A percentile compares a stretch with the other conserved stretches of the same genome.
Evolutionary conservation across 23 red algal species (phyloP).

Genomic region (Chondrus crispus): DNA sequence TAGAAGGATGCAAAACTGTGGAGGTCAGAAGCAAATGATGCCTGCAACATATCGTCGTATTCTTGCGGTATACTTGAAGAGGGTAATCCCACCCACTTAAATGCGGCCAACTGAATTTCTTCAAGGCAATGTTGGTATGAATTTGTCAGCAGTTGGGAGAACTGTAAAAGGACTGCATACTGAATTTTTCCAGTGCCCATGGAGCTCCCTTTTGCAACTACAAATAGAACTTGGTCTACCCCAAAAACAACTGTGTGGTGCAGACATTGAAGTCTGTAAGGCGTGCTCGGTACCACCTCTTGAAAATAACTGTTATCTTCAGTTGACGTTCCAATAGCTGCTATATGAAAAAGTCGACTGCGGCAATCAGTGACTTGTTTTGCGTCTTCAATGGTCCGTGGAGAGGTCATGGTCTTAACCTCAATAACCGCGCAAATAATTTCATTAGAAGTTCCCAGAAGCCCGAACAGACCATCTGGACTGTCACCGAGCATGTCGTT

Average conservation of each 20-base stretch:
- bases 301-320: neutral
- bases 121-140: neutral
- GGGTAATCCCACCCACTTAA: constrained; percentile 16
- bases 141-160: neutral
- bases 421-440: neutral
- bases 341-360: neutral
- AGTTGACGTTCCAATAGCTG: neutral
- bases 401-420: constrained; percentile 5
- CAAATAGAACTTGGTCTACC: neutral
- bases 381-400: neutral
- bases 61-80: neutral
- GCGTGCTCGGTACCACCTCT: neutral
- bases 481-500: neutral
- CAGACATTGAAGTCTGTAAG: constrained; percentile 23
- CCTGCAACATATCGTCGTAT: constrained; percentile 5
- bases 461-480: neutral
- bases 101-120: neutral
- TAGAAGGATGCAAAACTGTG: constrained; percentile 16
- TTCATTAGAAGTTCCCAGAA: neutral
- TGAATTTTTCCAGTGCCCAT: neutral
- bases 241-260: constrained; percentile 14
- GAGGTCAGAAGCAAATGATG: constrained; percentile 4
- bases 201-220: constrained; percentile 16
- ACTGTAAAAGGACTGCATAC: neutral
- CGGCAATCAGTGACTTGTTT: neutral